A percentile compares a stretch with the other conserved stretches of the same genome.
Evolutionary conservation across 2,329 filamentous ascomycete species (phyloP).

Genomic region (Xylariaceae sp.): DNA sequence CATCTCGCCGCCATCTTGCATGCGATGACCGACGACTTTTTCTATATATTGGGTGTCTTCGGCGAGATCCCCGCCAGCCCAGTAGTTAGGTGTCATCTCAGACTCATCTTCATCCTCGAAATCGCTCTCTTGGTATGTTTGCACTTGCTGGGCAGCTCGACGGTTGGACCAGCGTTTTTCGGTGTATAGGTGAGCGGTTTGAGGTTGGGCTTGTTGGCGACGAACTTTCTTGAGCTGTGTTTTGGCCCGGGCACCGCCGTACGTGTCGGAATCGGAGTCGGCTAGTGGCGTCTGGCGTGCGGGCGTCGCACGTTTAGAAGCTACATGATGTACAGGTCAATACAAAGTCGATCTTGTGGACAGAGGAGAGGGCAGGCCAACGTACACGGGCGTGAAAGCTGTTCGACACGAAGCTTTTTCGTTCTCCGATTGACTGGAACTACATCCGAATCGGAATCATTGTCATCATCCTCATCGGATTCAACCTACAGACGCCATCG

Average conservation of each 20-base stretch:
- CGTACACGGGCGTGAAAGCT: constrained; percentile 55
- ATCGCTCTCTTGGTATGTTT: constrained; percentile 60
- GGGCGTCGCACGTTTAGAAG: constrained; percentile 54
- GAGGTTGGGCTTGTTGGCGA: constrained; percentile 56
- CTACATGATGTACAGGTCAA: constrained; percentile 27
- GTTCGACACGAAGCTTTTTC: constrained; percentile 62
- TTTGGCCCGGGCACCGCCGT: constrained; percentile 67
- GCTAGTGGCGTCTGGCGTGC: constrained; percentile 41
- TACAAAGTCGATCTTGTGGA: background rate
- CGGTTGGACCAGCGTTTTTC: constrained; percentile 91
- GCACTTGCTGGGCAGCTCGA: constrained; percentile 63
- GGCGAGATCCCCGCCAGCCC: constrained; percentile 57
- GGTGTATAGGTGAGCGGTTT: constrained; percentile 57
- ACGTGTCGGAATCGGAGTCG: constrained; percentile 66
- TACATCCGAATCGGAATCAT: constrained; percentile 68
- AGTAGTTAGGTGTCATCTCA: constrained; percentile 63
- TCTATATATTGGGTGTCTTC: constrained; percentile 84
- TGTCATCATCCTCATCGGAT: constrained; percentile 51
- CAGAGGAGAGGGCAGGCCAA: constrained; percentile 7
- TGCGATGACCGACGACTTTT: constrained; percentile 77
- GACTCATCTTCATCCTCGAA: constrained; percentile 58
- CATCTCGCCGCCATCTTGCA: constrained; percentile 60
- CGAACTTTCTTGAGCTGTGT: constrained; percentile 69
- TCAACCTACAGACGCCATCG: constrained; percentile 26
- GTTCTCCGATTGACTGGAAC: constrained; percentile 48